Evolutionary conservation across 495 filamentous ascomycete genomes (phyloP), one percentile per base, ranked within the genome.

Genomic region (Penicillium parvum): DNA sequence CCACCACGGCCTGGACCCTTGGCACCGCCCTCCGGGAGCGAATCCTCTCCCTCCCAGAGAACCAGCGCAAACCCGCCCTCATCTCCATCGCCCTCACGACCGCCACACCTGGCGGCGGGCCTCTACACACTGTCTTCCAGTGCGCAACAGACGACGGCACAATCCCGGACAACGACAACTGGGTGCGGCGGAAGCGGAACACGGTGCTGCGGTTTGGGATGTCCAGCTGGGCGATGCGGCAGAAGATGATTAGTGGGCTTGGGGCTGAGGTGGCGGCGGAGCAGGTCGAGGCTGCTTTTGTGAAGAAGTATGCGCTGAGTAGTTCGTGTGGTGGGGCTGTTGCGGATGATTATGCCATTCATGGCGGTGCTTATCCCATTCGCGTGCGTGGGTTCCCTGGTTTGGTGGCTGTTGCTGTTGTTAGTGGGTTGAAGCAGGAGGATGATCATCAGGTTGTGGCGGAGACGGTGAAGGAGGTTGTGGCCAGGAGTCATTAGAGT

Each of bases 391-490:
- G 81, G 0, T 82, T 89, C 11, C 84, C 88, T 60, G 85, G 82
- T 0, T 51, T 88, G 15, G 78, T 88, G 27, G 85, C 75, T 1
- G 82, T 86, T 3, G 75, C 88, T 30, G 81, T 88, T 14, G 84
- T 90, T 8, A 84, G 79, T 60, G 86, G 85, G 37, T 64, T 90
- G 64, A 81, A 78, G 68, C 83, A 87, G 64, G 75, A 86, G 59
- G 77, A 88, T 61, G 85, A 89, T 63, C 86, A 91, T 69, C 75
- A 75, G 27, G 78, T 88, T 32, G 77, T 88, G 46, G 75, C 84
- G 2, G 78, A 86, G 60, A 77, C 76, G 6, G 63, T 90, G 28
- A 63, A 65, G 50, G 74, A 77, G 40, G 71, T 69, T 45, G 47
- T 68, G 50, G 48, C 37, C 2, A 29, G 50, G 43, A 54, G 53